These are phyloP conservation scores for Eucalyptus leucophloia DNA, from an alignment of 345 rosid genomes.

Conservation along the genomic window DNA sequence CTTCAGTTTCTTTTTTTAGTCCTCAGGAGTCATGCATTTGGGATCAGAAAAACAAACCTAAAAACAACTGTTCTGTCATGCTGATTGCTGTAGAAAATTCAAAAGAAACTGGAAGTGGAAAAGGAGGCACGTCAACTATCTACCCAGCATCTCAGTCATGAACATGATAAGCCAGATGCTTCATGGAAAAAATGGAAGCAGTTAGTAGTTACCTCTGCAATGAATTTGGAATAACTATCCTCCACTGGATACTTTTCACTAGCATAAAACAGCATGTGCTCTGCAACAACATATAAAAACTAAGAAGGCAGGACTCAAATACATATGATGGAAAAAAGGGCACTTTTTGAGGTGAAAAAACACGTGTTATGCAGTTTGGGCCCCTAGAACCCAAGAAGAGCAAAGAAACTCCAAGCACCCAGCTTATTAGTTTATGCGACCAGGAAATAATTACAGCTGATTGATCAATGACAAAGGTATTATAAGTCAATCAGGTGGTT, in stretches of 20 bases:
- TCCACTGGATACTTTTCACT: constrained; percentile 84
- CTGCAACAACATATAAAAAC: constrained; percentile 18
- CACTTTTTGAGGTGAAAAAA: neutral
- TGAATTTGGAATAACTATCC: constrained; percentile 75
- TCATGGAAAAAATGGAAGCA: neutral
- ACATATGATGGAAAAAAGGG: neutral
- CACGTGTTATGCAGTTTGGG: neutral
- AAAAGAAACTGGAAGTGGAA: neutral
- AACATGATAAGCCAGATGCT: neutral
- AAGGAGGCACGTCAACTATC: neutral
- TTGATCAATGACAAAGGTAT: neutral
- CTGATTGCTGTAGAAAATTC: neutral
- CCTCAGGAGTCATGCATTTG: neutral
- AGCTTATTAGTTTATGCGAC: neutral
- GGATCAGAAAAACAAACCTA: neutral
- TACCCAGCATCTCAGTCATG: neutral
- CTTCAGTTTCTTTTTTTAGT: neutral
- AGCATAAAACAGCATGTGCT: constrained; percentile 93
- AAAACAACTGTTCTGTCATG: neutral
- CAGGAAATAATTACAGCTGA: neutral
- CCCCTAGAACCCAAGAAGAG: neutral
- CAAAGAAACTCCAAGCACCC: neutral
- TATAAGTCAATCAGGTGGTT: neutral
- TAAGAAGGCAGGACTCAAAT: neutral
- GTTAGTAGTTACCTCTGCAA: constrained; percentile 49